These are phyloP conservation scores for Hondaea fermentalgiana DNA, from an alignment of 108 stramenopile species.

Conservation along the genomic window DNA sequence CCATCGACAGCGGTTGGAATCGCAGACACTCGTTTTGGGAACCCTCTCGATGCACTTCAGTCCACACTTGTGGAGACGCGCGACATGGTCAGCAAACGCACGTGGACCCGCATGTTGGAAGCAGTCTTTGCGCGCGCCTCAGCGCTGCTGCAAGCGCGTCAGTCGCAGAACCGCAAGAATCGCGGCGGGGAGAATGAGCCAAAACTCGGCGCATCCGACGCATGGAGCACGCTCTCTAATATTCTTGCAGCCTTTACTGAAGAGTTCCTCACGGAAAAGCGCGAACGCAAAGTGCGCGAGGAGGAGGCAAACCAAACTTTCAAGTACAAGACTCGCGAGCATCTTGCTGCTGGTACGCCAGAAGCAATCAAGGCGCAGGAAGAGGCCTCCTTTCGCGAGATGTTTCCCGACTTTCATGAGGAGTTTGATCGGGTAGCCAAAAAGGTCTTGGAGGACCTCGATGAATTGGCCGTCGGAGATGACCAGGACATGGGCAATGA, in stretches of 20 bases:
- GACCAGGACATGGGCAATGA: not conserved
- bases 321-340: not conserved
- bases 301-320: not conserved
- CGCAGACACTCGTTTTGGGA: too few species aligned
- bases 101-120: not conserved
- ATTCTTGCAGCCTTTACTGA: not conserved
- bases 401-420: slow-evolving; percentile 74
- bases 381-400: slow-evolving; percentile 62
- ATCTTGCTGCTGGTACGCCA: not conserved
- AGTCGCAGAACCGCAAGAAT: too few species aligned
- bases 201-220: not conserved
- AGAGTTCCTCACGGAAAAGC: not conserved
- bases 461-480: not conserved
- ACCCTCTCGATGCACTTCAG: not conserved
- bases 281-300: not conserved
- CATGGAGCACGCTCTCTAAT: not conserved
- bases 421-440: slow-evolving; percentile 56
- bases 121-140: not conserved
- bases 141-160: too few species aligned
- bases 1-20: not conserved
- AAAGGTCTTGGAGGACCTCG: not conserved
- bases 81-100: not conserved
- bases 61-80: not conserved
- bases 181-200: too few species aligned
- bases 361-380: slow-evolving; percentile 34